phyloP scores from a whole-genome alignment of 257 asterid genomes.

The Jacaranda mimosifolia region DNA sequence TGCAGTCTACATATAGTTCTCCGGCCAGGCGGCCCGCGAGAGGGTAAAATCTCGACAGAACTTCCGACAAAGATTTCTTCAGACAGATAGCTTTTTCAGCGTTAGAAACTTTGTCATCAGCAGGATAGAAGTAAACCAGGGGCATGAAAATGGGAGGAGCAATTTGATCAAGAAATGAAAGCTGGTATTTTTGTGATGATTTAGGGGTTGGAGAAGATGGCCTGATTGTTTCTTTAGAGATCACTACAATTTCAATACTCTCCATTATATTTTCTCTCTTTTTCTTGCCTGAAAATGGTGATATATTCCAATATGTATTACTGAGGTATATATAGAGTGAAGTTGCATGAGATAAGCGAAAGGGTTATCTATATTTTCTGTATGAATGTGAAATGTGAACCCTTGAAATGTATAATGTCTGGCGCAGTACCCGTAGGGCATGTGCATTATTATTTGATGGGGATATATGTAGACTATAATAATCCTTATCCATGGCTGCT shows the following conservation, averaged over 20 bases:
- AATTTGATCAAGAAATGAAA: conserved; percentile 65
- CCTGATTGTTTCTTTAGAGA: conserved; percentile 46
- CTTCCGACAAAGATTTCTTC: conserved; percentile 51
- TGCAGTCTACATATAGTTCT: conserved; percentile 48
- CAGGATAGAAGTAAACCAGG: conserved; percentile 47
- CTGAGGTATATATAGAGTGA: no score
- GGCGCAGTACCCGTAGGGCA: no score
- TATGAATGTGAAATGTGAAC: no score
- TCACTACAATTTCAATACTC: conserved; percentile 37
- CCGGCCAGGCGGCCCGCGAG: conserved; percentile 55
- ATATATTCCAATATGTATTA: no score
- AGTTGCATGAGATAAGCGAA: no score
- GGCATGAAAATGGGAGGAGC: conserved; percentile 55
- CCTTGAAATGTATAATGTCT: no score
- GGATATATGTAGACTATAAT: no score
- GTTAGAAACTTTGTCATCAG: conserved; percentile 31
- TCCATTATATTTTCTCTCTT: conserved; percentile 12
- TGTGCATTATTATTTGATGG: no score
- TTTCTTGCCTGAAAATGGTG: no score
- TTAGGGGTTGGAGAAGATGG: conserved; percentile 54
- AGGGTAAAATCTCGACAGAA: conserved; percentile 52
- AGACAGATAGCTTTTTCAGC: conserved; percentile 36
- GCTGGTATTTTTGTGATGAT: conserved; percentile 31
- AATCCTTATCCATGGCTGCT: no score
- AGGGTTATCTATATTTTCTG: no score